Evolutionary conservation across 139 green algal species (phyloP).

Genomic region (Tetraselmis striata): DNA sequence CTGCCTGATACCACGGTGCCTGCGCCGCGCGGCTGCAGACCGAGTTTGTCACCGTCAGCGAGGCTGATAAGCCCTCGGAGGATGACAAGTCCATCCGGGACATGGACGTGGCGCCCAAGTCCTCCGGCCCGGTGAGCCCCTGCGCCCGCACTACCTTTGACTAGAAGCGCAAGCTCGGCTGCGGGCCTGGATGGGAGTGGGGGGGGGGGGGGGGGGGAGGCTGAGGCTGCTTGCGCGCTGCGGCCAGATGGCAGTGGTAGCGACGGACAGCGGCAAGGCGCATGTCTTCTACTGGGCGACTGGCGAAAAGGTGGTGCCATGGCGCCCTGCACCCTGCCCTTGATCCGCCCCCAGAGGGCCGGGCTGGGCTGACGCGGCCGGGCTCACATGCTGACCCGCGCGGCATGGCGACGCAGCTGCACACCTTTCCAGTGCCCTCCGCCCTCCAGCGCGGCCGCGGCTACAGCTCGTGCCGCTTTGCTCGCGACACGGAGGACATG

Average conservation of each 20-base stretch:
- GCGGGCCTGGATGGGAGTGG: too few relatives aligned
- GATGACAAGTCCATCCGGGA: background rate
- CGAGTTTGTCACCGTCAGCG: background rate
- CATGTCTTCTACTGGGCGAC: background rate
- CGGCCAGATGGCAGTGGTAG: background rate
- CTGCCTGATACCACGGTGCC: too few relatives aligned
- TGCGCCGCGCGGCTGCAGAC: too few relatives aligned
- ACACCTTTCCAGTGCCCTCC: background rate
- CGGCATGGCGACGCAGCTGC: too few relatives aligned
- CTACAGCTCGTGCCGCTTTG: background rate
- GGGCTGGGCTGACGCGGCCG: too few relatives aligned
- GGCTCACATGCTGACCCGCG: too few relatives aligned
- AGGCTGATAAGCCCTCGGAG: background rate
- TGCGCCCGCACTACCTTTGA: too few relatives aligned
- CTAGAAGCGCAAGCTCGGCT: too few relatives aligned
- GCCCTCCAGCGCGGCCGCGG: background rate
- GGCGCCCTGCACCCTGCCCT: too few relatives aligned
- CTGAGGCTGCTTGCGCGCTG: too few relatives aligned
- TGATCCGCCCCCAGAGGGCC: too few relatives aligned
- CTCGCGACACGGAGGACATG: background rate
- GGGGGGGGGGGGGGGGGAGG: too few relatives aligned
- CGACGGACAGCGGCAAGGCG: background rate
- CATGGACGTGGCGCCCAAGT: background rate
- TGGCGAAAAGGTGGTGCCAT: background rate
- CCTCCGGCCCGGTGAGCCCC: background rate